Conservation (phyloP, 176 grass and related monocot genomes). For the Rhynchospora pubera region DNA sequence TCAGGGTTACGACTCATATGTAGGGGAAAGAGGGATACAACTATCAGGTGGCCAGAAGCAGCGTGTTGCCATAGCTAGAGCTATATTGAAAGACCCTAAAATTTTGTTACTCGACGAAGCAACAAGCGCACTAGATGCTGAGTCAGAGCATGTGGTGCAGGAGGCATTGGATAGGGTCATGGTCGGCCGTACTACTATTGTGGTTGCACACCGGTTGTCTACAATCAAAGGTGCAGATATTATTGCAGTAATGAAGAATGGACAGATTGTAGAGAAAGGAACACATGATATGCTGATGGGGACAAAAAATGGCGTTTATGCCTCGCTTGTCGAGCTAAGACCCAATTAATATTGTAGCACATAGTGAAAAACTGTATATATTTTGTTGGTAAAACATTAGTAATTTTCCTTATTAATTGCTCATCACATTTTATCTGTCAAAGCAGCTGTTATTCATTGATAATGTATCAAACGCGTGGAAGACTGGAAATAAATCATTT, state of each 20-base stretch:
- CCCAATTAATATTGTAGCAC: not conserved
- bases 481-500: too few relatives aligned
- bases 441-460: not conserved
- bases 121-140: conserved; percentile 51
- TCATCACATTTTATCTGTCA: not conserved
- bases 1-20: conserved; percentile 25
- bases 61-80: conserved; percentile 47
- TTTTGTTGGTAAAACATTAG: not conserved
- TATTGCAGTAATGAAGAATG: conserved; percentile 36
- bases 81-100: conserved; percentile 46
- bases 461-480: not conserved
- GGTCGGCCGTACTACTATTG: conserved; percentile 26
- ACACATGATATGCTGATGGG: conserved; percentile 22
- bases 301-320: conserved; percentile 24
- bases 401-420: not conserved
- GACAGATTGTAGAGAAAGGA: conserved; percentile 32
- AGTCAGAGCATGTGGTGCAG: conserved; percentile 44
- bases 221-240: conserved; percentile 33
- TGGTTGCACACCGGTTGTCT: conserved; percentile 36
- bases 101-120: conserved; percentile 60
- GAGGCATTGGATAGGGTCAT: conserved; percentile 37
- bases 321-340: conserved; percentile 30
- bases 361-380: not conserved
- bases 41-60: conserved; percentile 57
- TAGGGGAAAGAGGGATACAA: conserved; percentile 42